Evolutionary conservation across 345 rosid genomes (phyloP).

Genomic region (Bretschneidera sinensis): DNA sequence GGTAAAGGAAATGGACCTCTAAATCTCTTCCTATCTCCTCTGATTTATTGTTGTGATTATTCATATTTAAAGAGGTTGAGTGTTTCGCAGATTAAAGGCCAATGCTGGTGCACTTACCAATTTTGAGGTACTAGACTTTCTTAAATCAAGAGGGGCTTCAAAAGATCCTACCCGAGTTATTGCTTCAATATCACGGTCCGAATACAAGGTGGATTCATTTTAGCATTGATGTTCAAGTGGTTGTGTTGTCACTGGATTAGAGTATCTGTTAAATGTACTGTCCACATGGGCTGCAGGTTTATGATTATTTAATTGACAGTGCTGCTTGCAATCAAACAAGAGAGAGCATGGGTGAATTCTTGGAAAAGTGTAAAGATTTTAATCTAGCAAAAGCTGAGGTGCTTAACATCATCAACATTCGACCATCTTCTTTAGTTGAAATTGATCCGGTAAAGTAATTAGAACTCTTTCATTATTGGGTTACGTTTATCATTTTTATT

Average conservation of each 20-base stretch:
- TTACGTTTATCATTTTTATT: too few species aligned
- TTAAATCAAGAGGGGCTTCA: constrained; percentile 74
- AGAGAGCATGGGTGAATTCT: constrained; percentile 43
- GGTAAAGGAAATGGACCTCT: not conserved
- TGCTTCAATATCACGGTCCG: constrained; percentile 58
- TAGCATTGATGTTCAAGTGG: not conserved
- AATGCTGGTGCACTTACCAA: constrained; percentile 74
- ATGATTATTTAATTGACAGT: constrained; percentile 58
- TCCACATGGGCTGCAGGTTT: constrained; percentile 39
- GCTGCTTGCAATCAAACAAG: constrained; percentile 55
- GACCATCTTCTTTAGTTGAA: constrained; percentile 53
- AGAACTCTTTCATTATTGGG: too few species aligned
- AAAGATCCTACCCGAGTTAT: constrained; percentile 59
- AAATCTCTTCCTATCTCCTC: too few species aligned
- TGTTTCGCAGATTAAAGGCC: constrained; percentile 51
- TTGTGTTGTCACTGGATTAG: not conserved
- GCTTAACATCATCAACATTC: constrained; percentile 59
- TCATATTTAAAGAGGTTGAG: not conserved
- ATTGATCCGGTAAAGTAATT: constrained; percentile 55
- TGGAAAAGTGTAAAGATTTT: constrained; percentile 47
- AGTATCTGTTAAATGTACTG: not conserved
- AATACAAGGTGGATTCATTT: constrained; percentile 48
- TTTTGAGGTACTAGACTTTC: constrained; percentile 64
- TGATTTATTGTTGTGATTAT: too few species aligned
- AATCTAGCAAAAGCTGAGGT: constrained; percentile 75